A percentile compares a stretch with the other conserved stretches of the same genome.
These are phyloP conservation scores for Lathyrus aphaca DNA, from an alignment of 306 rosid species.

Conservation along the genomic window DNA sequence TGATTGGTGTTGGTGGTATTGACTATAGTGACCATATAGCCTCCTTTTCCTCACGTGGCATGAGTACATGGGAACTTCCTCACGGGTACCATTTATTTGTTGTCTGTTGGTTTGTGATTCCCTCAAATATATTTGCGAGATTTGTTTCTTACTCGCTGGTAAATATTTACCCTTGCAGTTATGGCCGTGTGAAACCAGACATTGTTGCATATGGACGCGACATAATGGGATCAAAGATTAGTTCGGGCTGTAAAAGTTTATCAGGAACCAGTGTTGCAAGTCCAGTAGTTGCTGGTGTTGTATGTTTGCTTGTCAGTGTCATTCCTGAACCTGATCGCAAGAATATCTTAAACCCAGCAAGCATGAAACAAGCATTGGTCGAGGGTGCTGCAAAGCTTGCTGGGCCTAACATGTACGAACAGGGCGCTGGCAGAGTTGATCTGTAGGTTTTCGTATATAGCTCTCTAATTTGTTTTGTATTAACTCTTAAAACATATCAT, in stretches of 20 bases:
- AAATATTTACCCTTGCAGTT: conserved; percentile 49
- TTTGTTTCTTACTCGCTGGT: conserved; percentile 25
- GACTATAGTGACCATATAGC: conserved; percentile 99
- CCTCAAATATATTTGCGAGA: conserved; percentile 24
- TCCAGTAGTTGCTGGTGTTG: conserved; percentile 98
- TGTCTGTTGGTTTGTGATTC: conserved; percentile 1
- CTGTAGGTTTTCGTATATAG: conserved; percentile 62
- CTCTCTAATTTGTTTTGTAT: conserved; percentile 24
- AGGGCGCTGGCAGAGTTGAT: conserved; percentile 99
- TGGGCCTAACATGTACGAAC: conserved; percentile 92
- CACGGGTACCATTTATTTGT: conserved; percentile 65
- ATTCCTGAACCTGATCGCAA: conserved; percentile 75
- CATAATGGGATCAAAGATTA: conserved; percentile 95
- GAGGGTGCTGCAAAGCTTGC: conserved; percentile 94
- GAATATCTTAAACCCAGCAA: conserved; percentile 84
- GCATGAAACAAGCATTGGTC: conserved; percentile 98
- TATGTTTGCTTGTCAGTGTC: conserved; percentile 93
- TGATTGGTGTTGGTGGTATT: conserved; percentile 98
- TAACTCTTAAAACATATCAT: conserved; percentile 23
- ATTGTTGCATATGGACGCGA: conserved; percentile 98
- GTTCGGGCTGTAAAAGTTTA: conserved; percentile 94
- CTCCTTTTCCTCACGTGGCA: conserved; percentile 97
- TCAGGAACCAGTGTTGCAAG: conserved; percentile 99
- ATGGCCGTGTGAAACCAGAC: conserved; percentile 98
- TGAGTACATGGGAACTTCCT: conserved; percentile 99